Base-by-base conservation (phyloP, 352 stramenopile genomes). In the Paralagenidium karlingii region DNA sequence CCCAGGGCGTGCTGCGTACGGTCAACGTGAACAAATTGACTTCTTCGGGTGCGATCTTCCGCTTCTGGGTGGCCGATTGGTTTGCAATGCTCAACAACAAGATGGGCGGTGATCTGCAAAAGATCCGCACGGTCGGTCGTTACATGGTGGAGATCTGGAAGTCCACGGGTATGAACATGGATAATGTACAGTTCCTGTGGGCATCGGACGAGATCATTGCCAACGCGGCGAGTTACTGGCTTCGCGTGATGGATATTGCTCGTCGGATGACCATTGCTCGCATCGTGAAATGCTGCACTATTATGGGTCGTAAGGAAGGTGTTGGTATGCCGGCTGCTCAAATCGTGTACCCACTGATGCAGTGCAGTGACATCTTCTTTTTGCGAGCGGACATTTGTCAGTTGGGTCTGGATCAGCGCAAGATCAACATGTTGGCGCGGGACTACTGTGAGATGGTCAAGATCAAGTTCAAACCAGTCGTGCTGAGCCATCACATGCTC, bases 121-220 rank as follows among this genome's bases (percentile, higher is more conserved):
- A 98, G 68, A 99, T 99, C 58, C 82, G 82, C 26, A 83, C 77
- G 12, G 89, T 97, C 28, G 89, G 89, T 34, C 61, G 88, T 43
- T 99, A 99, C 69, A 92, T 99, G 55, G 96, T 99, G 42, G 94
- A 99, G 61, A 97, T 99, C 46, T 99, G 96, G 96, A 98, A 97
- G 63, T 97, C 95, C 32, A 90, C 94, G 24, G 95, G 96, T 18
- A 99, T 99, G 96, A 82, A 99, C 69, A 93, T 99, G 63, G 82
- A 82, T 46, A 97, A 98, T 67, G 94, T 99, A 9, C 74, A 98
- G 62, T 99, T 99, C 60, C 84, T 98, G 15, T 99, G 95, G 95
- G 95, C 95, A 11, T 98, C 84, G 24, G 76, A 97, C 51, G 89
- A 98, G 58, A 96, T 96, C 51, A 93, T 95, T 55, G 48, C 60